Conservation (phyloP, 768 basidiomycete species). For the Termitomyces sp. region DNA sequence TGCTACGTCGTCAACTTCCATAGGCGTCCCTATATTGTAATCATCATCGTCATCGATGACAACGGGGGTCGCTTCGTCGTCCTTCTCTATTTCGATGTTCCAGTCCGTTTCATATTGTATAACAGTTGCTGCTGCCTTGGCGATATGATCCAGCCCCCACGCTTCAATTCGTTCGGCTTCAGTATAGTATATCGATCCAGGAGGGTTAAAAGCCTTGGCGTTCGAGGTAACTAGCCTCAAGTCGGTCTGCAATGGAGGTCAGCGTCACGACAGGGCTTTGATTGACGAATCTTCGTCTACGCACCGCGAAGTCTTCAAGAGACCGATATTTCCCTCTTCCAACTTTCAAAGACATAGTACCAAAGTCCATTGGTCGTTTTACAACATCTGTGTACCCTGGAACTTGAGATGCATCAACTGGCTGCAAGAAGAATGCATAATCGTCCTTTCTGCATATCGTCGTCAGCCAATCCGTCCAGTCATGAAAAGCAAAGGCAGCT, state of each 20-base stretch:
- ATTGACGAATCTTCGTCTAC: conserved; percentile 20
- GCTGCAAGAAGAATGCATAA: conserved; percentile 77
- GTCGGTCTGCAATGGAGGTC: conserved; percentile 45
- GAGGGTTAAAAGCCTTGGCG: conserved; percentile 74
- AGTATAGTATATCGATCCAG: conserved; percentile 66
- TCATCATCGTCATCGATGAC: conserved; percentile 40
- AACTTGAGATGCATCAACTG: conserved; percentile 59
- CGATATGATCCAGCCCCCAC: conserved; percentile 73
- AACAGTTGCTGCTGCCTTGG: conserved; percentile 65
- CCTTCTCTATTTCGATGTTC: conserved; percentile 77
- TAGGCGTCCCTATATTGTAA: conserved; percentile 31
- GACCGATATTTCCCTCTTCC: conserved; percentile 73
- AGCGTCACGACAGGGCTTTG: conserved; percentile 5
- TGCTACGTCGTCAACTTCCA: conserved; percentile 42
- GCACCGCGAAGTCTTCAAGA: conserved; percentile 74
- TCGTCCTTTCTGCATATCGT: conserved; percentile 63
- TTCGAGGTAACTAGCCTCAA: conserved; percentile 70
- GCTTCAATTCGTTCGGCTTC: conserved; percentile 71
- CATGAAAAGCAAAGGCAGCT: conserved; percentile 13
- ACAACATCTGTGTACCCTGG: conserved; percentile 67
- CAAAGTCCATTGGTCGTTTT: conserved; percentile 89
- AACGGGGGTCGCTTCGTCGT: conserved; percentile 43
- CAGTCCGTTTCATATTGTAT: conserved; percentile 83
- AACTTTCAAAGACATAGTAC: conserved; percentile 81
- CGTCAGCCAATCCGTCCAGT: conserved; percentile 9